Base-by-base conservation (phyloP, 176 grass and related monocot species). In the Cenchrus purpureus region DNA sequence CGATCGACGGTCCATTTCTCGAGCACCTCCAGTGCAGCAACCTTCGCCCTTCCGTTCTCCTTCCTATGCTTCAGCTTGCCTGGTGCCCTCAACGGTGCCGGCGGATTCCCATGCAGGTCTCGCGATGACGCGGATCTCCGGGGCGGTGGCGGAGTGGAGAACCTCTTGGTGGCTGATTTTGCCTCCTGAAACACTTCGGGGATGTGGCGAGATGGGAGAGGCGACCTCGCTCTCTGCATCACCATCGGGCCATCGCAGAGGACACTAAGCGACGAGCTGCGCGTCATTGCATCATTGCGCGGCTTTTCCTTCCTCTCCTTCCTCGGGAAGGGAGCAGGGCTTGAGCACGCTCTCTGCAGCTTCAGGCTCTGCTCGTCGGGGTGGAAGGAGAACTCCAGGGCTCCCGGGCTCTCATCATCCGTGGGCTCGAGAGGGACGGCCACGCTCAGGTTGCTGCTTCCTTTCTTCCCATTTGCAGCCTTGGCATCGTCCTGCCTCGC, bases 181-280 rank as follows among this genome's bases (percentile, higher is more conserved):
- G 97, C 97, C 61, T 96, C 94, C 76, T 65, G 88, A 52, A 99
- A 99, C 42, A 83, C 71, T 6, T 93, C 87, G 10, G 92, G 85
- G 13, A 98, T 40, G 83, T 79, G 50, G 45, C 84, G 82, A 48
- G 80, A 71, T 12, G 92, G 91, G 31, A 90, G 43, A 58, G 95
- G 95, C 10, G 95, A 93, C 45, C 69, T 34, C 48, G 95, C 88
- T 59, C 95, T 90, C 71, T 71, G 79, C 61, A 78, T 95, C 74
- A 40, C 49, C 79, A 45, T 80, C 6, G 75, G 37, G 34, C 16
- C 61, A 15, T 84, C 57, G 65, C 69, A 9, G 20, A 50, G 51
- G 22, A 64, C 62, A 3, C 19, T 79, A 0, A 80, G 71, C 19
- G 85, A 81, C 0, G 72, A 65, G 45, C 82, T 85, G 14, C 50